Evolutionary conservation across 1,139 yeast genomes (phyloP).

Genomic region (Williopsis jadinii): DNA sequence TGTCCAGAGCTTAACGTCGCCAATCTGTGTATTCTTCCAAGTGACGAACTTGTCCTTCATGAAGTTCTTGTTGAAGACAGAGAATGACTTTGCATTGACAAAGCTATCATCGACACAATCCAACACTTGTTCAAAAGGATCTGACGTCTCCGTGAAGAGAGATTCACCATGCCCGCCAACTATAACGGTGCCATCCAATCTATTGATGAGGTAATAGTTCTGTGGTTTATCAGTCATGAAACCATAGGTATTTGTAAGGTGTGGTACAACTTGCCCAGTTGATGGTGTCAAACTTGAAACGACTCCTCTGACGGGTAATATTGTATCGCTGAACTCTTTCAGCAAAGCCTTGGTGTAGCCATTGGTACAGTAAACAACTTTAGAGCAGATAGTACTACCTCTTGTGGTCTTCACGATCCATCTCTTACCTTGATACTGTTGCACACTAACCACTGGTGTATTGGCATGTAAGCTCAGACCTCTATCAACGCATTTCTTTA

Average conservation of each 20-base stretch:
- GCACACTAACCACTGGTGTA: constrained; percentile 28
- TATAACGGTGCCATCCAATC: constrained; percentile 17
- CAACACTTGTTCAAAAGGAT: constrained; percentile 7
- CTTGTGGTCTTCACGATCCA: constrained; percentile 26
- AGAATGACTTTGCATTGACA: constrained; percentile 4
- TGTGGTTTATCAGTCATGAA: constrained; percentile 9
- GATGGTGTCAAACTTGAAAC: constrained; percentile 14
- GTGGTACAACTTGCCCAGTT: constrained; percentile 12
- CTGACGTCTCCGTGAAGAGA: constrained; percentile 5
- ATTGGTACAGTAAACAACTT: constrained; percentile 35
- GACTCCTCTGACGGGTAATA: constrained; percentile 16
- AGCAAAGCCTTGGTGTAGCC: constrained; percentile 31
- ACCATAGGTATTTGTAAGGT: constrained; percentile 17
- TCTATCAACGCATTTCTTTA: constrained; percentile 24
- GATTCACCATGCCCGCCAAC: constrained; percentile 15
- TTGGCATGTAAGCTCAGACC: constrained; percentile 35
- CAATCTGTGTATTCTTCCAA: constrained; percentile 13
- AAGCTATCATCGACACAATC: constrained; percentile 14
- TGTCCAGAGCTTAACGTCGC: constrained; percentile 12
- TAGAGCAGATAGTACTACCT: constrained; percentile 27
- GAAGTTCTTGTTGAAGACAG: constrained; percentile 8
- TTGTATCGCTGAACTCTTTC: constrained; percentile 10
- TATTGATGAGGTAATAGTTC: constrained; percentile 16
- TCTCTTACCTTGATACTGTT: constrained; percentile 15
- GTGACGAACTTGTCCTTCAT: constrained; percentile 14